Evolutionary conservation across 768 basidiomycete genomes (phyloP), one percentile per base, ranked within the genome.

Genomic region (Russula griseocarnosa): DNA sequence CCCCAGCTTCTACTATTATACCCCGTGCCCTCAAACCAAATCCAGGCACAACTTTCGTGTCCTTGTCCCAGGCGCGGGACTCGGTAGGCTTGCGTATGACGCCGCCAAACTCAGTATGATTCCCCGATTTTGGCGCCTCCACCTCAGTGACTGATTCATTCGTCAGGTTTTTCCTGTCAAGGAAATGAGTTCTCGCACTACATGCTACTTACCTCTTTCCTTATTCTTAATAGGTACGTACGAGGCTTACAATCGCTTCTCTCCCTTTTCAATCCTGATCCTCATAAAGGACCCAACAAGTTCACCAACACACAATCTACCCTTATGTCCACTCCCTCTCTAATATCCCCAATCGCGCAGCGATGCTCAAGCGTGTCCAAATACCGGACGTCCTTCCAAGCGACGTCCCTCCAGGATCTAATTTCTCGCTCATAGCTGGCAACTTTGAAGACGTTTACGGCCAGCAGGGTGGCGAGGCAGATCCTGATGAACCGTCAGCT

Each of bases 131-230:
- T 36, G 7, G 6, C 26, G 50, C 47, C 30, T 51, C 36, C 20
- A 47, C 1, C 55, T 34, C 60, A 0, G 32, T 26, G 13, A 55
- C 47, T 24, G 20, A 64, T 22, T 32, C 30, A 20, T 49, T 18
- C 6, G 16, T 0, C 66, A 94, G 94, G 94, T 4, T 98, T 94
- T 69, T 76, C 88, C 1, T 93, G 90, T 67, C 94, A 96, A 74
- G 94, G 90, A 24, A 97, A 97, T 72, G 95, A 98, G 74, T 97
- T 97, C 73, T 94, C 92, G 36, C 90, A 95, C 68, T 93, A 92
- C 74, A 96, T 95, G 94, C 82, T 98, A 14, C 83, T 98, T 5
- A 80, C 90, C 2, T 97, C 95, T 5, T 88, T 87, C 71, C 90
- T 89, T 72, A 85, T 97, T 22, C 78, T 98, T 55, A 98, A 98